Percentiles rank a stretch among this genome's conserved stretches.
Conservation (phyloP, 305 asterid genomes). For the Ilex paraguariensis region DNA sequence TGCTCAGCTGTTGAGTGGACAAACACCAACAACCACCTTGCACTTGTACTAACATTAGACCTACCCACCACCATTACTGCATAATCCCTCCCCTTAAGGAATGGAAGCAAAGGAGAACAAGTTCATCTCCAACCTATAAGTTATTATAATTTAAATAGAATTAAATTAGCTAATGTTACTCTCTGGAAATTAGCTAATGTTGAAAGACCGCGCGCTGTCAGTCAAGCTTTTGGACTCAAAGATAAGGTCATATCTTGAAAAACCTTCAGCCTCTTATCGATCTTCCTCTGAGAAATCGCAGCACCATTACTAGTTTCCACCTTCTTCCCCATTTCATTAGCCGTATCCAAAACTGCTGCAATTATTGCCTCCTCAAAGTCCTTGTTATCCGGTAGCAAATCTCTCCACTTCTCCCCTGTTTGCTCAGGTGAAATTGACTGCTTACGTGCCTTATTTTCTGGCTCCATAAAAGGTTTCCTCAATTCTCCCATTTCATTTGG, state of each 20-base stretch:
- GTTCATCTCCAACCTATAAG: slow-evolving; percentile 53
- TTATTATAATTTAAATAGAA: slow-evolving; percentile 1
- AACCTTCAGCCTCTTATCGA: slow-evolving; percentile 79
- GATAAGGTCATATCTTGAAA: slow-evolving; percentile 71
- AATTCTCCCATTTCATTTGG: not conserved
- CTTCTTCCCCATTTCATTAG: slow-evolving; percentile 10
- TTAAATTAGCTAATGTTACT: slow-evolving; percentile 13
- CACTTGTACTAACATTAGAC: not conserved
- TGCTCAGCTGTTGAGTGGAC: not conserved
- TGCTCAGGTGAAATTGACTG: slow-evolving; percentile 43
- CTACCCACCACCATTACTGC: not conserved
- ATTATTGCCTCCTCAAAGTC: slow-evolving; percentile 83
- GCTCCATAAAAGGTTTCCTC: slow-evolving; percentile 23
- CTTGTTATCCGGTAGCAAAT: slow-evolving; percentile 60
- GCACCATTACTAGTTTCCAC: slow-evolving; percentile 12
- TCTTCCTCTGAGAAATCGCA: slow-evolving; percentile 29
- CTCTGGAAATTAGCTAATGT: not conserved
- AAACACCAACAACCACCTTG: not conserved
- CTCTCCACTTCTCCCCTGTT: slow-evolving; percentile 38
- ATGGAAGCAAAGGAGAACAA: slow-evolving; percentile 55
- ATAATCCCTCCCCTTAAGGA: slow-evolving; percentile 3
- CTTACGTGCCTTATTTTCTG: slow-evolving; percentile 31
- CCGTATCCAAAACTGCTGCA: slow-evolving; percentile 58
- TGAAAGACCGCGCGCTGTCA: slow-evolving; percentile 1
- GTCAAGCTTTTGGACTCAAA: slow-evolving; percentile 54